These are phyloP conservation scores for Entamoeba invadens DNA, from an alignment of 208 protist species.

Conservation along the genomic window DNA sequence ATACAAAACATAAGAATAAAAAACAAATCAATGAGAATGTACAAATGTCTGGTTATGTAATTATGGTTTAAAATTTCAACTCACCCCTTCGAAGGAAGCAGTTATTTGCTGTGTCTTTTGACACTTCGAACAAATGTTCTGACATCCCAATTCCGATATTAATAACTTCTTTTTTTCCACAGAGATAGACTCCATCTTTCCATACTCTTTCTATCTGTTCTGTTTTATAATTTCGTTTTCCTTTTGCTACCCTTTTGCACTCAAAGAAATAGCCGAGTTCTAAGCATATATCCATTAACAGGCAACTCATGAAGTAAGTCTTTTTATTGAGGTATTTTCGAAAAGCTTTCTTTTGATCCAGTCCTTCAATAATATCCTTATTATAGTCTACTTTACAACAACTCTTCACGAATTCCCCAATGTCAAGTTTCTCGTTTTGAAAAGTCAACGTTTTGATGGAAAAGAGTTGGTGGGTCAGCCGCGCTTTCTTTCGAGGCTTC, in stretches of 20 bases:
- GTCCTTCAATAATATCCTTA: not conserved
- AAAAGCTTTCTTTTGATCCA: not conserved
- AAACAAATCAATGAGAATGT: too few species aligned
- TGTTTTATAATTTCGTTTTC: not conserved
- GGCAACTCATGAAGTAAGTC: not conserved
- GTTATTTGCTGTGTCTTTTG: too few species aligned
- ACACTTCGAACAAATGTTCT: too few species aligned
- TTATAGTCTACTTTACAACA: not conserved
- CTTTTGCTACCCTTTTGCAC: not conserved
- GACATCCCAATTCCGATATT: too few species aligned
- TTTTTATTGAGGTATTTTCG: not conserved
- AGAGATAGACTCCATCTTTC: not conserved
- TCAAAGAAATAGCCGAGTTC: not conserved
- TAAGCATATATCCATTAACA: not conserved
- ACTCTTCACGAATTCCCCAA: not conserved
- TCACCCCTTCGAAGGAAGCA: too few species aligned
- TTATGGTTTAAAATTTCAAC: too few species aligned
- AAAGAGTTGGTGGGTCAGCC: not conserved
- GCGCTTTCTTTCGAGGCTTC: not conserved
- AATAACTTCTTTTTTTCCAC: not conserved
- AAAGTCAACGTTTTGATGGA: not conserved
- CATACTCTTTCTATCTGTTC: not conserved
- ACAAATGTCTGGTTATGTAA: too few species aligned
- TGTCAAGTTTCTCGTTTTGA: not conserved
- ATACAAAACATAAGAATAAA: too few species aligned